Evolutionary conservation across 1,284 basidiomycete species (phyloP).

Genomic region (Austropuccinia psidii): DNA sequence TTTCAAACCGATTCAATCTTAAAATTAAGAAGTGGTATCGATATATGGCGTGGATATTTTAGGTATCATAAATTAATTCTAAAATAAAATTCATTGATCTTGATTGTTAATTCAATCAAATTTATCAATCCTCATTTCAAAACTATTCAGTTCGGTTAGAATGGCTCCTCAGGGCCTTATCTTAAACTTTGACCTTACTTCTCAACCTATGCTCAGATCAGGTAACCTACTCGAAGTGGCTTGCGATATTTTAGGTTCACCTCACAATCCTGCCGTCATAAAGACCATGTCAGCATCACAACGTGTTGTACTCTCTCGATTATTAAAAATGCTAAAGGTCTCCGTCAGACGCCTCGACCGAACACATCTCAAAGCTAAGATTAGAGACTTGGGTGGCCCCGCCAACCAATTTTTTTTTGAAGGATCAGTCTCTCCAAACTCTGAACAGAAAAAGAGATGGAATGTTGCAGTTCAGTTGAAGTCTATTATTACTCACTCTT

Average conservation of each 20-base stretch:
- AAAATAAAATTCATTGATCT: too few species aligned
- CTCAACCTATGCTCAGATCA: constrained; percentile 27
- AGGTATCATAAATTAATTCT: background rate
- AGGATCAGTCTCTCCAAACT: background rate
- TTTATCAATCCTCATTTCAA: background rate
- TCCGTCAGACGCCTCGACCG: constrained; percentile 21
- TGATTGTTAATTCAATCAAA: background rate
- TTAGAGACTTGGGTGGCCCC: constrained; percentile 13
- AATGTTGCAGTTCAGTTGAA: constrained; percentile 10
- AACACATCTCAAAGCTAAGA: constrained; percentile 16
- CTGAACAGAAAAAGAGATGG: constrained; percentile 7
- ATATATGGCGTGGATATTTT: constrained; percentile 36
- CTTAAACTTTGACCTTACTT: constrained; percentile 32
- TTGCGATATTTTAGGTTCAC: background rate
- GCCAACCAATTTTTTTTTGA: constrained; percentile 14
- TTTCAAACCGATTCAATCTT: background rate
- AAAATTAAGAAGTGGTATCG: constrained; percentile 3
- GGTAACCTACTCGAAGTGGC: constrained; percentile 27
- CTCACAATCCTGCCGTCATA: background rate
- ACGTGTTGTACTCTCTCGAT: background rate
- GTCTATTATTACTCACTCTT: background rate
- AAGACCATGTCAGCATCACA: background rate
- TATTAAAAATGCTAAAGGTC: constrained; percentile 17
- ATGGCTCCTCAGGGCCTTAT: constrained; percentile 27
- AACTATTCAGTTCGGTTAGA: constrained; percentile 19